These are phyloP conservation scores for Neurospora cerealis DNA, from an alignment of 495 filamentous ascomycete genomes.

Conservation along the genomic window DNA sequence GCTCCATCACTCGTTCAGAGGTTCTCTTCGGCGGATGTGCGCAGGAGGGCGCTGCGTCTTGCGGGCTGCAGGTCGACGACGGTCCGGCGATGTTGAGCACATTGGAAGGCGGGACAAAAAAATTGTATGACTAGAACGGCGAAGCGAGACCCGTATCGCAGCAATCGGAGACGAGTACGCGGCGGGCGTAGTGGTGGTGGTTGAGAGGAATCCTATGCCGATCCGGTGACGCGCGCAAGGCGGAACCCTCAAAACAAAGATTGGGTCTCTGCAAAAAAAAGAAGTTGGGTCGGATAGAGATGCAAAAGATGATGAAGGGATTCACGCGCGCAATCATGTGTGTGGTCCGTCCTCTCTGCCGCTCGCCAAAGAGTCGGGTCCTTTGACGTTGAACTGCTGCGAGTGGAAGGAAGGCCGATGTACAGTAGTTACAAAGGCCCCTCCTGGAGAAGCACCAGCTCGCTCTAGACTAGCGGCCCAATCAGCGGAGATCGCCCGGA, in stretches of 20 bases:
- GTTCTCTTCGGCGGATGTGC: constrained; percentile 9
- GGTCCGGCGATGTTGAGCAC: constrained; percentile 14
- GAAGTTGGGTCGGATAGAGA: neutral
- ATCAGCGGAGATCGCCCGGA: neutral
- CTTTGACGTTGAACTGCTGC: neutral
- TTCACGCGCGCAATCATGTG: neutral
- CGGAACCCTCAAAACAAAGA: neutral
- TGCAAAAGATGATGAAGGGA: neutral
- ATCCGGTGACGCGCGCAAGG: neutral
- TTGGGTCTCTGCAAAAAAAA: neutral
- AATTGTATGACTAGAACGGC: neutral
- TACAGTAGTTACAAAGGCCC: neutral
- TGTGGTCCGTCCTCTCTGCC: neutral
- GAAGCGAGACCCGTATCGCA: neutral
- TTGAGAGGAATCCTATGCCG: neutral
- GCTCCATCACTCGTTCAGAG: constrained; percentile 22
- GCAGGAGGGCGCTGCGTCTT: constrained; percentile 18
- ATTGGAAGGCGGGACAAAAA: constrained; percentile 14
- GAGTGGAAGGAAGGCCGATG: neutral
- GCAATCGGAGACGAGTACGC: neutral
- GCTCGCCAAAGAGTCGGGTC: neutral
- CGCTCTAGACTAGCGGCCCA: neutral
- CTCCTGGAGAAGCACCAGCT: neutral
- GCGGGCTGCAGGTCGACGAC: constrained; percentile 13
- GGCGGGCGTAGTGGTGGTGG: neutral